These are phyloP conservation scores for Akanthomyces muscarius DNA, from an alignment of 2,329 filamentous ascomycete genomes.

Conservation along the genomic window DNA sequence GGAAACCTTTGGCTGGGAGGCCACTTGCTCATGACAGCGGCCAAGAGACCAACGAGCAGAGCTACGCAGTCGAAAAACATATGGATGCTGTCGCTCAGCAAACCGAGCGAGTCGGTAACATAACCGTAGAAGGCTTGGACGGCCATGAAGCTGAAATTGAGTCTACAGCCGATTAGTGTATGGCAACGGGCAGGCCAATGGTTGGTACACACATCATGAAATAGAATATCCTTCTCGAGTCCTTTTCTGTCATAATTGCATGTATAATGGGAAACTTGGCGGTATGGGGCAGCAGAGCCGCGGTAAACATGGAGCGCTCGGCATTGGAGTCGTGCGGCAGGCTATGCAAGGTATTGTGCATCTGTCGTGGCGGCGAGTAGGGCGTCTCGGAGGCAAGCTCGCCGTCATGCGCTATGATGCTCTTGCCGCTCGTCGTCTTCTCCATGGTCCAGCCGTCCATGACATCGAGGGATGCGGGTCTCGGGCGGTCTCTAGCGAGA, in stretches of 20 bases:
- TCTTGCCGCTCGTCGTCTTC: slow-evolving; percentile 38
- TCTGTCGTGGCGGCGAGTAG: slow-evolving; percentile 25
- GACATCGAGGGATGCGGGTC: slow-evolving; percentile 32
- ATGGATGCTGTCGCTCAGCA: slow-evolving; percentile 97
- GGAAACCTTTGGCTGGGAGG: slow-evolving; percentile 84
- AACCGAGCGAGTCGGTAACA: slow-evolving; percentile 83
- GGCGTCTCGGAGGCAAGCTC: slow-evolving; percentile 27
- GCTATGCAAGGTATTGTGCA: slow-evolving; percentile 20
- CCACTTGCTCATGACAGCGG: slow-evolving; percentile 95
- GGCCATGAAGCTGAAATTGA: slow-evolving; percentile 94
- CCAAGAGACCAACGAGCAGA: slow-evolving; percentile 82
- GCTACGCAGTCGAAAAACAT: slow-evolving; percentile 99
- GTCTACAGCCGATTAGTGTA: slow-evolving; percentile 43
- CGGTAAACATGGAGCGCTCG: slow-evolving; percentile 65
- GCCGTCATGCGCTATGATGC: slow-evolving; percentile 33
- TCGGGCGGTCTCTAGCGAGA: slow-evolving; percentile 29
- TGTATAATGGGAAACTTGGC: slow-evolving; percentile 74
- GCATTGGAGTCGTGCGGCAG: slow-evolving; percentile 36
- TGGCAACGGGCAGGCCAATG: slow-evolving; percentile 14
- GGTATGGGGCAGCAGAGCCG: slow-evolving; percentile 64
- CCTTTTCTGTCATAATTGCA: slow-evolving; percentile 82
- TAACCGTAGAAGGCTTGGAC: slow-evolving; percentile 94
- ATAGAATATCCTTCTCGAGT: slow-evolving; percentile 93
- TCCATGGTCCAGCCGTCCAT: slow-evolving; percentile 40
- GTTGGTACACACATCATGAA: slow-evolving; percentile 69